Evolutionary conservation across 345 rosid genomes (phyloP), one percentile per base, ranked within the genome.

Genomic region (Microthlaspi erraticum): DNA sequence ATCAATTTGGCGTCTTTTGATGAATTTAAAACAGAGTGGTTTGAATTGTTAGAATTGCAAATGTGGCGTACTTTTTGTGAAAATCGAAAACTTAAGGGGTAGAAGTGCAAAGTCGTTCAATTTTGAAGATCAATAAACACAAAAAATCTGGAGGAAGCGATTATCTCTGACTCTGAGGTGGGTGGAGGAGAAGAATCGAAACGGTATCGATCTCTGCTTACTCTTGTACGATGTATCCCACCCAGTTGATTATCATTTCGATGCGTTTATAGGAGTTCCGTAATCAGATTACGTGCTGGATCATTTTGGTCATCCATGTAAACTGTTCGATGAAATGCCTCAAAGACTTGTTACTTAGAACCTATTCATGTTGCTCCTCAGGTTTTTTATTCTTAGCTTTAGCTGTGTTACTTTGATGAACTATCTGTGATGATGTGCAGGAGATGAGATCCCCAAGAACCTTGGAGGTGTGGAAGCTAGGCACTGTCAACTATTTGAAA

Each of bases 391-490:
- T 53, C 54, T 41, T 51, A 6, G 10, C 53, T 31, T 17, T 49
- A 49, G 12, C 11, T 49, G 60, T 49, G 34, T 19, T 50, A 14
- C 44, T 18, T 32, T 32, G 8, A 32, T 26, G 9, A 36, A 20
- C 29, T 36, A 0, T 16, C 13, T 59, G 50, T 17, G 8, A 32
- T 29, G 5, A 16, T 31, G 66, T 55, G 75, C 66, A 80, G 92
- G 82, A 70, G 49, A 91, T 94, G 97, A 83, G 87, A 79, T 71
- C 79, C 19, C 39, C 75, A 0, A 79, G 88, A 71, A 79, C 42
- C 60, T 82, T 91, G 48, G 84, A 89, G 75, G 90, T 91, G 10
- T 89, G 86, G 93, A 94, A 74, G 77, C 54, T 89, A 80, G 96
- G 95, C 54, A 73, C 81, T 38, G 80, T 94, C 54, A 85, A 77